A percentile compares a stretch with the other conserved stretches of the same genome.
Conservation (phyloP, 2,329 filamentous ascomycete genomes). For the Penicillium hordei region DNA sequence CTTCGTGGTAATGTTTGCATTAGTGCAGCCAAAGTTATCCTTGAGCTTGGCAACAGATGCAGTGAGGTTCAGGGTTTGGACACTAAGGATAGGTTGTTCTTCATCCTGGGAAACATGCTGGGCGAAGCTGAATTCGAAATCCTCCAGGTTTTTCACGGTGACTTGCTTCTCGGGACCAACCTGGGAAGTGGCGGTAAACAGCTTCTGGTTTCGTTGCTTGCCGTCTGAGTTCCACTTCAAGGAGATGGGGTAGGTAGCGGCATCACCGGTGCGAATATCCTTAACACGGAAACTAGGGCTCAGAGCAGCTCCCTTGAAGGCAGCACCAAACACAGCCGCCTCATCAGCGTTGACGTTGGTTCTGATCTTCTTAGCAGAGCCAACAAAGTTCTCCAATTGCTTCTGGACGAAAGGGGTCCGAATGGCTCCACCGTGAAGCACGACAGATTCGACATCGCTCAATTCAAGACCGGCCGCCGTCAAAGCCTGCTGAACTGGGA, state of each 20-base stretch:
- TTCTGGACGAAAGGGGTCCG: conserved; percentile 94
- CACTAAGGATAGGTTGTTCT: conserved; percentile 58
- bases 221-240: conserved; percentile 73
- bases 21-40: conserved; percentile 73
- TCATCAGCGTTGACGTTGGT: conserved; percentile 97
- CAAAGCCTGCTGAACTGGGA: conserved; percentile 72
- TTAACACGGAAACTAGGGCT: conserved; percentile 97
- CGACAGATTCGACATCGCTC: conserved; percentile 79
- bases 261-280: conserved; percentile 84
- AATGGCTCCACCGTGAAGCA: conserved; percentile 86
- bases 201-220: conserved; percentile 73
- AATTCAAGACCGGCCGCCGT: conserved; percentile 70
- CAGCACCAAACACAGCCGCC: conserved; percentile 91
- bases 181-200: conserved; percentile 76
- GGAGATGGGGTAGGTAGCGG: conserved; percentile 68
- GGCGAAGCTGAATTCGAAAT: conserved; percentile 77
- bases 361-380: conserved; percentile 74
- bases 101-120: conserved; percentile 58
- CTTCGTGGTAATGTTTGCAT: conserved; percentile 76
- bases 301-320: conserved; percentile 87
- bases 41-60: conserved; percentile 75
- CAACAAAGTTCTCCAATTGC: conserved; percentile 73
- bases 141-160: conserved; percentile 75
- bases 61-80: conserved; percentile 83
- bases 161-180: conserved; percentile 80